Percentiles rank a stretch among this genome's conserved stretches.
phyloP scores from a whole-genome alignment of 2,329 filamentous ascomycete genomes.

The Sporothrix brasiliensis region DNA sequence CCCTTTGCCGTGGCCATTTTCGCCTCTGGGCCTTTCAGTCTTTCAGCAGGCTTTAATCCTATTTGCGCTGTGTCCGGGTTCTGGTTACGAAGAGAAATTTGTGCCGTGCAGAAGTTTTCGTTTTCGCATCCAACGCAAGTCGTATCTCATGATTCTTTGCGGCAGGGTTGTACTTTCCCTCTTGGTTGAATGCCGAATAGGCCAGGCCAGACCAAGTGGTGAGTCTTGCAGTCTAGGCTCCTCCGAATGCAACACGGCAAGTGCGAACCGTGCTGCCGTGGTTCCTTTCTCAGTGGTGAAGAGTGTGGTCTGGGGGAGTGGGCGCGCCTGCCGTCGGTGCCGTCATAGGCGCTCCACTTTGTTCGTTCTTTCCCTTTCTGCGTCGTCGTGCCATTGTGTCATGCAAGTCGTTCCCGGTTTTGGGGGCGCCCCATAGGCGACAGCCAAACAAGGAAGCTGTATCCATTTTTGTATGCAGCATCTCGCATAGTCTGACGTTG shows the following conservation, averaged over 20 bases:
- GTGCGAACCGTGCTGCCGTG: not conserved
- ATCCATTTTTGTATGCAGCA: slow-evolving; percentile 1
- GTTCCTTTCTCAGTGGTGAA: not conserved
- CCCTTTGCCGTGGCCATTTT: slow-evolving; percentile 3
- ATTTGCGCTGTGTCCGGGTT: not conserved
- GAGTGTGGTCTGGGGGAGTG: not conserved
- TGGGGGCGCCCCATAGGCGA: slow-evolving; percentile 13
- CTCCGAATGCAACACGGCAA: slow-evolving; percentile 17
- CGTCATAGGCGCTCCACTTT: slow-evolving; percentile 24
- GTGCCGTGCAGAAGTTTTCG: not conserved
- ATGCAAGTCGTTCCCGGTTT: slow-evolving; percentile 28
- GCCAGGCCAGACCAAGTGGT: not conserved
- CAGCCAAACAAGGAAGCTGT: slow-evolving; percentile 25
- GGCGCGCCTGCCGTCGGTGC: slow-evolving; percentile 21
- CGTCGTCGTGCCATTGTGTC: slow-evolving; percentile 23
- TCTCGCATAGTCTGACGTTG: not conserved
- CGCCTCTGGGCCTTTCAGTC: not conserved
- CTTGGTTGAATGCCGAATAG: not conserved
- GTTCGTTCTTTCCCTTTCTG: slow-evolving; percentile 13
- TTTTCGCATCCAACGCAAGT: not conserved
- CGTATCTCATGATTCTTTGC: not conserved
- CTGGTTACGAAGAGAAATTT: not conserved
- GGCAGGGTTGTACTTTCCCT: slow-evolving; percentile 14
- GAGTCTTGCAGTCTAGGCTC: slow-evolving; percentile 14
- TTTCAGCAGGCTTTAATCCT: not conserved